Conservation (phyloP, 192 early-diverging fungal species). For the Rhizophagus prolifer region DNA sequence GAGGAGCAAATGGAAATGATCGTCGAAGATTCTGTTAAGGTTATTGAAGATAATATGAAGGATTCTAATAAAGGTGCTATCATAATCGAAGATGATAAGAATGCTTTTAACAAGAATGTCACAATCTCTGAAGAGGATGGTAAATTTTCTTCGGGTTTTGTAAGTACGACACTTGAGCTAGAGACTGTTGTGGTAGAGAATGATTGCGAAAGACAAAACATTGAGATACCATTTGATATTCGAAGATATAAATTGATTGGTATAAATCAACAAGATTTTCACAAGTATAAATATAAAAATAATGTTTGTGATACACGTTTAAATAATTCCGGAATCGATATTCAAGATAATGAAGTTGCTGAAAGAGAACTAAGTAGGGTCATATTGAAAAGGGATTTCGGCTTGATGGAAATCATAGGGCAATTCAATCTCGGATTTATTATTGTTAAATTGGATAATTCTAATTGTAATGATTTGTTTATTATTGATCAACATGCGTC, state of each 20-base stretch:
- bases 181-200: neutral
- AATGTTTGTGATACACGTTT: neutral
- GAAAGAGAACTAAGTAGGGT: constrained; percentile 46
- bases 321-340: neutral
- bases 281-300: neutral
- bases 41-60: neutral
- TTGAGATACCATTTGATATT: constrained; percentile 6
- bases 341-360: constrained; percentile 46
- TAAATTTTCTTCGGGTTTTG: no score
- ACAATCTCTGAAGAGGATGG: neutral
- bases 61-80: neutral
- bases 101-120: neutral
- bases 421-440: constrained; percentile 99
- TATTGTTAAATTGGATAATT: constrained; percentile 61
- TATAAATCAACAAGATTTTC: neutral
- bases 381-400: constrained; percentile 81
- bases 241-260: neutral
- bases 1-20: neutral
- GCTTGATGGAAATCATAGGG: constrained; percentile 81
- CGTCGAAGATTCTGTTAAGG: neutral
- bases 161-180: neutral
- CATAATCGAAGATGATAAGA: neutral
- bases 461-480: constrained; percentile 66
- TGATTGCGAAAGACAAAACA: neutral
- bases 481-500: constrained; percentile 98